Evolutionary conservation across 1,284 basidiomycete genomes (phyloP).

Genomic region (Gomphus sp.): DNA sequence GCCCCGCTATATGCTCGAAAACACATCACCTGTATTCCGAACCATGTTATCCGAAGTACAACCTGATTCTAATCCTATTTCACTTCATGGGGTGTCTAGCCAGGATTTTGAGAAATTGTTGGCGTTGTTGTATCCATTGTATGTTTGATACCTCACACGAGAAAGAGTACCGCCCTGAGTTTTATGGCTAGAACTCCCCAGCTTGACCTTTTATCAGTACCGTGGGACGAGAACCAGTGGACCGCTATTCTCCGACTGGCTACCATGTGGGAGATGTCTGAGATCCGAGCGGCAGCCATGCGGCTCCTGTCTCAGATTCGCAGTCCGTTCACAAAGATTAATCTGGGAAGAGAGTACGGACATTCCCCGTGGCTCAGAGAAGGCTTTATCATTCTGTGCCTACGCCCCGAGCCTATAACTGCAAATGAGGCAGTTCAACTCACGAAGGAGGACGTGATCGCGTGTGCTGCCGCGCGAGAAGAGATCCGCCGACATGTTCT

Average conservation of each 20-base stretch:
- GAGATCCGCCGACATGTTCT: neutral
- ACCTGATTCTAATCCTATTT: constrained; percentile 24
- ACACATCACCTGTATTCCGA: constrained; percentile 20
- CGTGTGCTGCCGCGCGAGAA: neutral
- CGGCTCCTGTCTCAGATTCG: neutral
- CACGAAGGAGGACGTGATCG: neutral
- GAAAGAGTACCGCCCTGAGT: neutral
- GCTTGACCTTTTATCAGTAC: neutral
- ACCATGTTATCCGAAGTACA: constrained; percentile 23
- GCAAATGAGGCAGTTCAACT: neutral
- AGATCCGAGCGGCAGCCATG: neutral
- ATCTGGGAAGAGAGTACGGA: neutral
- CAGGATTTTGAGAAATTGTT: constrained; percentile 25
- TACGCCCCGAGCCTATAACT: neutral
- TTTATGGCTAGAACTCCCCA: neutral
- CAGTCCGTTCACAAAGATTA: neutral
- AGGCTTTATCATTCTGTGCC: neutral
- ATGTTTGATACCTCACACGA: constrained; percentile 8
- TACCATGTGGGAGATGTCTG: neutral
- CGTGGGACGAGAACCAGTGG: neutral
- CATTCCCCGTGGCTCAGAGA: neutral
- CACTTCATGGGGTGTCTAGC: constrained; percentile 19
- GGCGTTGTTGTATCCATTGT: constrained; percentile 25
- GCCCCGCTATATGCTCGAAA: constrained; percentile 20
- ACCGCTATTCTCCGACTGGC: neutral